These are phyloP conservation scores for Ustilago trichophora DNA, from an alignment of 1,284 basidiomycete genomes.

Conservation along the genomic window DNA sequence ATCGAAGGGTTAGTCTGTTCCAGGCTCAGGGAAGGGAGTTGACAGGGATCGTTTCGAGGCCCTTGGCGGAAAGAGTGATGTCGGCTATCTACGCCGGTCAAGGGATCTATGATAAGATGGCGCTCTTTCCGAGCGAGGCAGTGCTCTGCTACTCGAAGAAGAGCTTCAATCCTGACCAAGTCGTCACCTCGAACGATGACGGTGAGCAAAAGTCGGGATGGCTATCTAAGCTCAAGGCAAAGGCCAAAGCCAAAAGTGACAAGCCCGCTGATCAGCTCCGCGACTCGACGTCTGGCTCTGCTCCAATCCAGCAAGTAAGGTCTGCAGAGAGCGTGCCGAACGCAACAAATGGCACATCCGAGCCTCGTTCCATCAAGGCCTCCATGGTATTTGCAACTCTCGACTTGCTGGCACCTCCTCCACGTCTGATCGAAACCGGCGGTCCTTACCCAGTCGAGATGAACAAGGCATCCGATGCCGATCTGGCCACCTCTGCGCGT, in stretches of 20 bases:
- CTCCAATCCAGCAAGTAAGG: constrained; percentile 6
- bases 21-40: constrained; percentile 32
- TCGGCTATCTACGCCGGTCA: constrained; percentile 22
- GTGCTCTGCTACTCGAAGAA: constrained; percentile 27
- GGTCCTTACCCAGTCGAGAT: constrained; percentile 44
- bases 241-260: neutral
- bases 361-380: constrained; percentile 11
- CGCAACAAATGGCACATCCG: neutral
- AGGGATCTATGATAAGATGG: constrained; percentile 13
- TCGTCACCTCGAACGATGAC: neutral
- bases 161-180: neutral
- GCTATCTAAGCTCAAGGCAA: constrained; percentile 21
- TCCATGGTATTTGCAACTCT: constrained; percentile 41
- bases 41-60: constrained; percentile 37
- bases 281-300: neutral
- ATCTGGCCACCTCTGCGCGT: constrained; percentile 15
- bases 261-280: neutral
- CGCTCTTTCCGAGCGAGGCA: constrained; percentile 31
- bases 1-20: constrained; percentile 30
- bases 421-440: constrained; percentile 25
- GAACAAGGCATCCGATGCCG: constrained; percentile 33
- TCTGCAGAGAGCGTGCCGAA: constrained; percentile 7
- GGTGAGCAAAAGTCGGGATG: constrained; percentile 11
- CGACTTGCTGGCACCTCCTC: constrained; percentile 37
- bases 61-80: constrained; percentile 31